phyloP scores from a whole-genome alignment of 2,329 filamentous ascomycete species.

The Sporothrix phasma region DNA sequence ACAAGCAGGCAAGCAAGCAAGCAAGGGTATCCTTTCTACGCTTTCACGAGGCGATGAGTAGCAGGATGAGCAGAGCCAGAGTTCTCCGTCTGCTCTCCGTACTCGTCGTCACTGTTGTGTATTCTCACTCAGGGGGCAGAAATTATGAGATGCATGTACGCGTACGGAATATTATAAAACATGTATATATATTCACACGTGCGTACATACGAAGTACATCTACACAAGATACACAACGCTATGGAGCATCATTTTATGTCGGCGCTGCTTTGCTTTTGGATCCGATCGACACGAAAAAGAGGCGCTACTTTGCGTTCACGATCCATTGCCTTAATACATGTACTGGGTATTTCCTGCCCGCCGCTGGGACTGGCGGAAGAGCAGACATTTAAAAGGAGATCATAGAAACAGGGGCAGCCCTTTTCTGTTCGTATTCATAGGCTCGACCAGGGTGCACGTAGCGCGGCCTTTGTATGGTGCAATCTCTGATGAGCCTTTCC shows the following conservation, averaged over 20 bases:
- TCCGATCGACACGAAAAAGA: not conserved
- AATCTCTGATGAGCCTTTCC: not conserved
- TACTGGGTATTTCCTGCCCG: no score
- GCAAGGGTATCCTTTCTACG: not conserved
- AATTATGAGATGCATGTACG: no score
- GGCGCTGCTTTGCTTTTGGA: slow-evolving; percentile 6
- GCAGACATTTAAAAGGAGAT: not conserved
- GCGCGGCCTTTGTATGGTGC: not conserved
- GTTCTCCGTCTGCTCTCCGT: no score
- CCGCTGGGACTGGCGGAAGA: not conserved
- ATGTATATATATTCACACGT: no score
- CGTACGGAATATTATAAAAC: no score
- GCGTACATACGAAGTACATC: no score
- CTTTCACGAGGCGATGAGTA: not conserved
- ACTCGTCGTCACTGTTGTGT: no score
- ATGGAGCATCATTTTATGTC: slow-evolving; percentile 3
- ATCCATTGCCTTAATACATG: not conserved
- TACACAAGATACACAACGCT: not conserved
- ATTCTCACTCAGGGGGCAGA: not conserved
- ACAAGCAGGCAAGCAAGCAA: not conserved
- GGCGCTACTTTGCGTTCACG: not conserved
- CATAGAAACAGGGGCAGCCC: not conserved
- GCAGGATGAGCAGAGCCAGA: not conserved
- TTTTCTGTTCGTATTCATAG: not conserved
- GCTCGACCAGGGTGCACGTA: not conserved